These are phyloP conservation scores for Penicillium sp. DNA, from an alignment of 2,329 filamentous ascomycete genomes.

Conservation along the genomic window DNA sequence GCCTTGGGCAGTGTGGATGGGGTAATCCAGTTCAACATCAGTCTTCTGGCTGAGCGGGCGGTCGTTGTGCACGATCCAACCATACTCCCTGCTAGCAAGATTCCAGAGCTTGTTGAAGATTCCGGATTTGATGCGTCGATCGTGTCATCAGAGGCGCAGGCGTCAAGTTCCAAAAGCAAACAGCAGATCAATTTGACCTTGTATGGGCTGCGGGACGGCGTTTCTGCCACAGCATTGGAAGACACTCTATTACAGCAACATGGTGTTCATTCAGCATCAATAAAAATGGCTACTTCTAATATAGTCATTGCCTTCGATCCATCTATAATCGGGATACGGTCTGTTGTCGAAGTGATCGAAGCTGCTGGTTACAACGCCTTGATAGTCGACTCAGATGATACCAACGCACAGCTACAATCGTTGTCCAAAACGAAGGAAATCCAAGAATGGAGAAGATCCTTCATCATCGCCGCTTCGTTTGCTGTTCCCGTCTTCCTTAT, in stretches of 20 bases:
- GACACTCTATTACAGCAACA: conserved; percentile 60
- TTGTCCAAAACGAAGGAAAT: conserved; percentile 96
- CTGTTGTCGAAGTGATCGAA: conserved; percentile 79
- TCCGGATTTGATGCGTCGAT: conserved; percentile 82
- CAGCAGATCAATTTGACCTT: conserved; percentile 75
- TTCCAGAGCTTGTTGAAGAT: conserved; percentile 82
- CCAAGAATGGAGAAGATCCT: conserved; percentile 82
- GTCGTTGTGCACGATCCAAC: conserved; percentile 78
- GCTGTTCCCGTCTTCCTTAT: conserved; percentile 88
- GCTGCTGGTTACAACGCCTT: conserved; percentile 82
- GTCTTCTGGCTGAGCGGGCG: conserved; percentile 85
- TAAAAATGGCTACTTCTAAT: conserved; percentile 72
- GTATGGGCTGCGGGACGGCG: conserved; percentile 72
- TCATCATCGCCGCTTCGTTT: conserved; percentile 73
- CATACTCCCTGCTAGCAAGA: conserved; percentile 68
- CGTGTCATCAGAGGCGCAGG: conserved; percentile 69
- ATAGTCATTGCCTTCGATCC: conserved; percentile 73
- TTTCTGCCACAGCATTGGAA: conserved; percentile 70
- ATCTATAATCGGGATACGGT: conserved; percentile 70
- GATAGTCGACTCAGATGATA: conserved; percentile 87
- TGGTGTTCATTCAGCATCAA: conserved; percentile 70
- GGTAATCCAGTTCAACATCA: conserved; percentile 88
- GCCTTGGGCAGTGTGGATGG: conserved; percentile 77
- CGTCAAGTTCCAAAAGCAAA: conserved; percentile 53
- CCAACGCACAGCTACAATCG: conserved; percentile 93